These are phyloP conservation scores for Dissophora ornata DNA, from an alignment of 192 early-diverging fungal species.

Conservation along the genomic window DNA sequence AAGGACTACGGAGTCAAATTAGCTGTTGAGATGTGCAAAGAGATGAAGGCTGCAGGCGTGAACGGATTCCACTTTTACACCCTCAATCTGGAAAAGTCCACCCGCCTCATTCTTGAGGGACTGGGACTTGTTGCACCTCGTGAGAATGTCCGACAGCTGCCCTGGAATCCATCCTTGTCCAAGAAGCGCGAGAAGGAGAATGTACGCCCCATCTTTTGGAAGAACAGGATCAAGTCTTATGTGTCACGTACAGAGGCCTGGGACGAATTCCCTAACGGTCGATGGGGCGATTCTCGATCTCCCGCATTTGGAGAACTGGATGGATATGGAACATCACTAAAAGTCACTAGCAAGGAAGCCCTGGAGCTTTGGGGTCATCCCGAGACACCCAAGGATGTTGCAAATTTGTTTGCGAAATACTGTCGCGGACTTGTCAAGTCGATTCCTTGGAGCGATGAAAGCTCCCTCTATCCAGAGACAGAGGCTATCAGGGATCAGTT, in stretches of 20 bases:
- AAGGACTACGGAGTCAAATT: constrained; percentile 92
- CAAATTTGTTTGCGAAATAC: constrained; percentile 84
- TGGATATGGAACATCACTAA: constrained; percentile 79
- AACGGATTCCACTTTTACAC: constrained; percentile 94
- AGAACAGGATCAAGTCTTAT: constrained; percentile 93
- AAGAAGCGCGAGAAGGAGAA: constrained; percentile 90
- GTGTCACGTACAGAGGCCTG: constrained; percentile 85
- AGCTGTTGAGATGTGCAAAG: constrained; percentile 80
- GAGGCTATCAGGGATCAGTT: constrained; percentile 77
- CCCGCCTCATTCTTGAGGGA: constrained; percentile 84
- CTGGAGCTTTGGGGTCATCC: constrained; percentile 87
- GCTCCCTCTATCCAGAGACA: constrained; percentile 74
- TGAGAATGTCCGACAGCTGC: constrained; percentile 75
- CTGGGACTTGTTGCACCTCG: constrained; percentile 74
- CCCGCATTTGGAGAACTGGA: constrained; percentile 77
- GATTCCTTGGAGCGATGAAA: constrained; percentile 93
- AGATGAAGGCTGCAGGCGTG: constrained; percentile 63
- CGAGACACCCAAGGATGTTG: constrained; percentile 71
- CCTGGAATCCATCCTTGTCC: constrained; percentile 78
- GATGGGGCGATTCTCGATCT: constrained; percentile 97
- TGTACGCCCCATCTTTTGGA: constrained; percentile 99
- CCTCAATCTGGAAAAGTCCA: constrained; percentile 89
- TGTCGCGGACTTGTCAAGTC: constrained; percentile 80
- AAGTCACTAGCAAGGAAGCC: constrained; percentile 74
- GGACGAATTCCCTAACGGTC: constrained; percentile 98